Evolutionary conservation across 2,329 filamentous ascomycete genomes (phyloP).

Genomic region (Rutstroemia sp.): DNA sequence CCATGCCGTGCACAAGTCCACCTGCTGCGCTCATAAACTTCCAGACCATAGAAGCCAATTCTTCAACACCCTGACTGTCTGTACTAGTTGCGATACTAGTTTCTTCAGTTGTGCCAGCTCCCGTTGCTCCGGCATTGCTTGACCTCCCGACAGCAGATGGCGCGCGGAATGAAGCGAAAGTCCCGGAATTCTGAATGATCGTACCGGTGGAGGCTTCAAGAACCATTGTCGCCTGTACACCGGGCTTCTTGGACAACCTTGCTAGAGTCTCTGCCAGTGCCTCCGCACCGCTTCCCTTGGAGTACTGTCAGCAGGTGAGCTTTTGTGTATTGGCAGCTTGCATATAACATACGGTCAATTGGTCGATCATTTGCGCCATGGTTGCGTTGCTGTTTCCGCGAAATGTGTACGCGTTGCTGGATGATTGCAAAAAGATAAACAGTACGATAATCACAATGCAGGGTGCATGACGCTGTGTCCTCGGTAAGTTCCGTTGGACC

Average conservation of each 20-base stretch:
- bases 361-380: constrained; percentile 5
- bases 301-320: neutral
- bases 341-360: constrained; percentile 3
- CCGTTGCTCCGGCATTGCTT: neutral
- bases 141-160: neutral
- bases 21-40: constrained; percentile 64
- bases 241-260: constrained; percentile 63
- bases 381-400: neutral
- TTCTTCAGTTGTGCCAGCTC: constrained; percentile 2
- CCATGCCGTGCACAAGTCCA: constrained; percentile 63
- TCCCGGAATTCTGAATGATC: constrained; percentile 68
- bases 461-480: neutral
- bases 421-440: neutral
- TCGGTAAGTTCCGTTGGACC: neutral
- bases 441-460: neutral
- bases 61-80: constrained; percentile 41
- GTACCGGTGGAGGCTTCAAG: constrained; percentile 65
- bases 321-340: neutral
- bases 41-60: constrained; percentile 71
- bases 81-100: neutral
- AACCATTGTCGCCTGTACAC: constrained; percentile 71
- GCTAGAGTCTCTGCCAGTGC: constrained; percentile 21
- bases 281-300: constrained; percentile 5
- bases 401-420: neutral
- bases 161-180: constrained; percentile 39